These are phyloP conservation scores for Lipomyces kockii DNA, from an alignment of 805 yeast genomes.

Conservation along the genomic window DNA sequence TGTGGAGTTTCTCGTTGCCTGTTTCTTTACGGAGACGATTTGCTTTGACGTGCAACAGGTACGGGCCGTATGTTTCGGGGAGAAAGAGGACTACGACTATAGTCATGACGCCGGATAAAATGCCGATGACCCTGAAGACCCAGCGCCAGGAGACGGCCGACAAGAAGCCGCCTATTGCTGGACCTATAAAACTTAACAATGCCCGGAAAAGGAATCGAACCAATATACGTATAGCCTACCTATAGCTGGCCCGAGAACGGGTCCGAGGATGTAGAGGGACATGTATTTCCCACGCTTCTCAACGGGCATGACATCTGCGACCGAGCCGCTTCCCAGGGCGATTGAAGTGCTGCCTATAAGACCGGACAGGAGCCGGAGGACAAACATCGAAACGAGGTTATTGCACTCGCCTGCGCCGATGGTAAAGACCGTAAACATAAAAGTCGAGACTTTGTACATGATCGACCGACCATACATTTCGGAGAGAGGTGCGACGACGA, in stretches of 20 bases:
- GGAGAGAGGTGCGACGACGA: constrained; percentile 61
- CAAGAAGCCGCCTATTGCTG: constrained; percentile 62
- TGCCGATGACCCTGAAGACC: constrained; percentile 61
- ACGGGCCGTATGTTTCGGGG: constrained; percentile 89
- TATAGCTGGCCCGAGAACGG: constrained; percentile 66
- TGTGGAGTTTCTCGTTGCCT: constrained; percentile 61
- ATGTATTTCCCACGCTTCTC: constrained; percentile 41
- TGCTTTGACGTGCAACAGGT: constrained; percentile 70
- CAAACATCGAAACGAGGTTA: constrained; percentile 59
- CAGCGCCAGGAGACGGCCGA: constrained; percentile 72
- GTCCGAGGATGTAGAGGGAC: constrained; percentile 35
- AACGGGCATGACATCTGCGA: constrained; percentile 74
- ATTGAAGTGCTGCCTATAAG: constrained; percentile 79
- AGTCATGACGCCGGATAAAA: constrained; percentile 26
- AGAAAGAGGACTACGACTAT: constrained; percentile 48
- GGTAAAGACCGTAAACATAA: constrained; percentile 49
- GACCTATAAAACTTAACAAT: too few species aligned
- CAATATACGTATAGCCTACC: too few species aligned
- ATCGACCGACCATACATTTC: constrained; percentile 71
- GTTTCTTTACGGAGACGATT: constrained; percentile 58
- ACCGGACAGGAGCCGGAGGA: constrained; percentile 76
- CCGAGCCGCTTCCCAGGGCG: constrained; percentile 83
- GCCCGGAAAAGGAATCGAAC: too few species aligned
- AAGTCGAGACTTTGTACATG: constrained; percentile 57
- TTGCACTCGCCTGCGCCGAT: constrained; percentile 43